Evolutionary conservation across 768 basidiomycete genomes (phyloP), one percentile per base, ranked within the genome.

Genomic region (Tulasnella sp.): DNA sequence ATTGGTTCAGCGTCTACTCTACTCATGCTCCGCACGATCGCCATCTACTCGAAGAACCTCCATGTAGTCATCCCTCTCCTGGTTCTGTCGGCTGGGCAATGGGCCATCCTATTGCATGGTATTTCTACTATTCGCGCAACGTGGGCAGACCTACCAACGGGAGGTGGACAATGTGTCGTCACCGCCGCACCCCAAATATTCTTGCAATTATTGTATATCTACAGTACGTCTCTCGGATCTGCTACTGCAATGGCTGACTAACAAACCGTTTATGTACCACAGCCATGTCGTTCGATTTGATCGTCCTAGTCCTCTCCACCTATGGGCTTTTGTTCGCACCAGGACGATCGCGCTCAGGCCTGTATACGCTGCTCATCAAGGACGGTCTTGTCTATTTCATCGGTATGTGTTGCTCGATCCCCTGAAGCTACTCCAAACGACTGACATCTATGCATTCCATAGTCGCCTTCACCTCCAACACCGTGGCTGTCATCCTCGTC

Each of bases 321-420:
- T 76, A 71, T 68, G 86, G 85, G 62, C 75, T 86, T 19, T 71
- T 73, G 61, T 69, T 69, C 34, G 61, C 72, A n/a, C 73, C 67
- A 41, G 76, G 77, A 31, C 78, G 57, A 23, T 39, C 37, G 23
- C 40, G 79, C 17, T 73, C 73, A n/a, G 76, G 73, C 32, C 77
- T 86, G 25, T 76, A 81, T 42, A 75, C 68, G 46, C 75, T 85
- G 50, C 77, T 86, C 59, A 84, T 85, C 67, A 71, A 71, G 11
- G 83, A 86, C 64, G 83, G 83, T 21, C 64, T 86, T 49, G 80
- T 84, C 46, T 86, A 79, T 70, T 86, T 84, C 65, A 65, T 77
- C 62, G 78, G 84, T 57, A 82, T 14, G 57, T 51, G 5, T 8
- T 11, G 23, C 31, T 5, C 49, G 25, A 4, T 1, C 2, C 23